phyloP scores from a whole-genome alignment of 139 green algal species.

The Ettlia oleoabundans region DNA sequence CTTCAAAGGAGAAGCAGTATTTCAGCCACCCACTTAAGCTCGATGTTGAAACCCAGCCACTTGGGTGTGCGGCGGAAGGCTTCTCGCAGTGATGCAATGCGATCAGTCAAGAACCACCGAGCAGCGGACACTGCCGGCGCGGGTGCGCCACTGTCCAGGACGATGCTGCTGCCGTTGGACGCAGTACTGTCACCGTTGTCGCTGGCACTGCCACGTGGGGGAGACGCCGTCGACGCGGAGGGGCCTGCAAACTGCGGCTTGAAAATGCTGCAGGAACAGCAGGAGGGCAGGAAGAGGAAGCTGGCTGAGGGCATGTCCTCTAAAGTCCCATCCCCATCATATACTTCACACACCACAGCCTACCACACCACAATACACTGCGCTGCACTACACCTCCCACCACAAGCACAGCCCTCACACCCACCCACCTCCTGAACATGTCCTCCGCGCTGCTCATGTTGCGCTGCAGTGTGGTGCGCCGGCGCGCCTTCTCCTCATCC shows the following conservation, averaged over 20 bases:
- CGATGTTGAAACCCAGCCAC: constrained; percentile 64
- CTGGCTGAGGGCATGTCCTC: too few relatives aligned
- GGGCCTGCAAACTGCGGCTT: constrained; percentile 30
- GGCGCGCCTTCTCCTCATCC: constrained; percentile 26
- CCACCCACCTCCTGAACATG: constrained; percentile 38
- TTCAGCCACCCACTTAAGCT: too few relatives aligned
- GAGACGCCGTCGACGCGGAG: not conserved
- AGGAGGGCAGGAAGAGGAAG: not conserved
- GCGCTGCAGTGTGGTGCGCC: constrained; percentile 41
- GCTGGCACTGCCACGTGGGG: not conserved
- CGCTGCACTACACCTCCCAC: not conserved
- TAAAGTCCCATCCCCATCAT: too few relatives aligned
- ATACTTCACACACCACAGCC: too few relatives aligned
- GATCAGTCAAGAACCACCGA: constrained; percentile 36
- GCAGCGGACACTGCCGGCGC: not conserved
- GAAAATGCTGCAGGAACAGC: constrained; percentile 20
- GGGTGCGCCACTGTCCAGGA: not conserved
- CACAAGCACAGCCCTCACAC: not conserved
- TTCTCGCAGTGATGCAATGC: constrained; percentile 51
- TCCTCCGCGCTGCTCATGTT: constrained; percentile 51
- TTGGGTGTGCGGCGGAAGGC: constrained; percentile 47
- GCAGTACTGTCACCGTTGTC: too few relatives aligned
- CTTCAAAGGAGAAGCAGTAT: too few relatives aligned
- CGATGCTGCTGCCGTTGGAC: not conserved
- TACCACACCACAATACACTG: not conserved